Conservation (phyloP, 192 early-diverging fungal genomes). For the Cladochytrium replicatum region DNA sequence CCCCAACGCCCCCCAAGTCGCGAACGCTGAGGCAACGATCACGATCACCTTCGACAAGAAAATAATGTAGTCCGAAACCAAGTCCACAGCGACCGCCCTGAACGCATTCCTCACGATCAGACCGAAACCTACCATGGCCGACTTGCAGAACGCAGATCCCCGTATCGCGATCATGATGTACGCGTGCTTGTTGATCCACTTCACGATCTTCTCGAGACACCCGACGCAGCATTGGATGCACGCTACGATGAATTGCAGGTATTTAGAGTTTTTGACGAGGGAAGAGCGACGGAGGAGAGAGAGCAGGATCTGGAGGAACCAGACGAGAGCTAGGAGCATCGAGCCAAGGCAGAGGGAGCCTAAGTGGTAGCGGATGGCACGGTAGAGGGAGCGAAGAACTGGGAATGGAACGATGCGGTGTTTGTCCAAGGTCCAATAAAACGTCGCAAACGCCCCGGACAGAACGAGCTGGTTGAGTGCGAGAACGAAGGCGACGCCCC, state of each 20-base stretch:
- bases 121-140: slow-evolving; percentile 19
- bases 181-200: slow-evolving; percentile 48
- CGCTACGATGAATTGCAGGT: slow-evolving; percentile 20
- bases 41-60: slow-evolving; percentile 39
- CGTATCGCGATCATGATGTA: slow-evolving; percentile 45
- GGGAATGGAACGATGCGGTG: slow-evolving; percentile 9
- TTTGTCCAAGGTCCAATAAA: slow-evolving; percentile 48
- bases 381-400: slow-evolving; percentile 22
- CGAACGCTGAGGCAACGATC: slow-evolving; percentile 22
- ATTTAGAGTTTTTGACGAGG: slow-evolving; percentile 16
- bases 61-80: slow-evolving; percentile 36
- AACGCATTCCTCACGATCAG: slow-evolving; percentile 37
- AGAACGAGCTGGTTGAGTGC: slow-evolving; percentile 38
- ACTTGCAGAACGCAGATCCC: slow-evolving; percentile 41
- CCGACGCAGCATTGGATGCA: slow-evolving; percentile 35
- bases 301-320: slow-evolving; percentile 36
- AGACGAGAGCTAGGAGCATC: slow-evolving; percentile 40
- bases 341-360: slow-evolving; percentile 43
- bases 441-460: slow-evolving; percentile 39
- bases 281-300: slow-evolving; percentile 19
- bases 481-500: slow-evolving; percentile 34
- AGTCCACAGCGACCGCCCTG: slow-evolving; percentile 21
- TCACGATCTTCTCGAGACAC: slow-evolving; percentile 32
- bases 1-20: slow-evolving; percentile 3
- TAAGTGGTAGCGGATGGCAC: slow-evolving; percentile 38